Evolutionary conservation across 495 filamentous ascomycete genomes (phyloP), one percentile per base, ranked within the genome.

Genomic region (Daldinia loculata): DNA sequence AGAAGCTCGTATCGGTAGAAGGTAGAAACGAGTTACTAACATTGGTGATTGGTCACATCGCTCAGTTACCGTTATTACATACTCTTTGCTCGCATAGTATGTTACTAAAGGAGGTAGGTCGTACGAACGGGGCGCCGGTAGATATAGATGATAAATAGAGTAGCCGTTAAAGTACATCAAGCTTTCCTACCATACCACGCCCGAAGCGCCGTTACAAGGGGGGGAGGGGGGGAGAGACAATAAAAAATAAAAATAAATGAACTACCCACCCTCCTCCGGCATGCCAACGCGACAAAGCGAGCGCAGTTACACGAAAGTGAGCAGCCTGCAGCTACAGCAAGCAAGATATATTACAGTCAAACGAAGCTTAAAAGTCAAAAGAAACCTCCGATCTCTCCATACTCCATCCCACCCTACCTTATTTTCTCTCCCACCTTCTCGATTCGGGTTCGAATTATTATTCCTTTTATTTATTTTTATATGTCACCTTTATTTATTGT

Each of bases 361-460:
- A 66, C 34, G 70, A 73, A 73, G 70, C 70, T 73, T 73, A 73
- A 73, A 73, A 73, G 70, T 58, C 70, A 73, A 73, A 73, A 73
- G 70, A 73, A 73, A 73, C 70, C 66, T 69, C 70, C 70, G 70
- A 73, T 73, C 70, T 29, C 48, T 55, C 61, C 30, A 67, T 68
- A 61, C 60, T 39, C 61, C 26, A 66, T 53, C 61, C 50, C 24
- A 66, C 63, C 63, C 58, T 64, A 63, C 48, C 59, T 58, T 66
- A 58, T 39, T 36, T 32, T 52, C 38, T 45, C 38, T 63, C 50
- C 15, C 65, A 73, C 70, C 70, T 73, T 69, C 65, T 69, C 57
- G n/a, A 48, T 73, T 45, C 32, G 66, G 70, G 11, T 6, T 43
- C 39, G 15, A 39, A 24, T 56, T 60, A 50, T 30, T 29, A 52